Evolutionary conservation across 1,139 yeast genomes (phyloP).

Genomic region (Debaryomyces psychrophilus): DNA sequence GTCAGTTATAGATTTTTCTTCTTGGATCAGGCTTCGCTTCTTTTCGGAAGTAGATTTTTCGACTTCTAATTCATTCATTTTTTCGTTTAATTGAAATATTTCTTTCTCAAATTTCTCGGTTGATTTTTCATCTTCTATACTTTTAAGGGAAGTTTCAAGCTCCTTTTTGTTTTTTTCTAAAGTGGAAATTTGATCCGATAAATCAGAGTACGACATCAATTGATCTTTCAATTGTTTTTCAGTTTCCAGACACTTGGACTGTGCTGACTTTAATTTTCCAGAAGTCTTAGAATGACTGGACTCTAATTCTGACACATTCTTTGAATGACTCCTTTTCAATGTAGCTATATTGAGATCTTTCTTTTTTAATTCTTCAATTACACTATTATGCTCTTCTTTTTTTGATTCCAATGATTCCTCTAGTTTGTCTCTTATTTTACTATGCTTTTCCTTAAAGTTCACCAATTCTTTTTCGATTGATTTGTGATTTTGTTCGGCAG

Average conservation of each 20-base stretch:
- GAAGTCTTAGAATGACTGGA: constrained; percentile 3
- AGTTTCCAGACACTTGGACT: constrained; percentile 2
- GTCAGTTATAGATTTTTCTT: background rate
- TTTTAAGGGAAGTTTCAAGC: constrained; percentile 9
- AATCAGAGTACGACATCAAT: background rate
- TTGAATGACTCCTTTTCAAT: constrained; percentile 11
- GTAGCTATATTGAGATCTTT: constrained; percentile 10
- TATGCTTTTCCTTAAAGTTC: constrained; percentile 9
- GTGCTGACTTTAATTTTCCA: constrained; percentile 10
- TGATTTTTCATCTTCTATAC: background rate
- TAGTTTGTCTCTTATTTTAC: constrained; percentile 11
- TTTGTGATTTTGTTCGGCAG: background rate
- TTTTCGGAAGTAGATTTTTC: background rate
- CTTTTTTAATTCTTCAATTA: constrained; percentile 10
- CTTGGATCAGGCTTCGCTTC: background rate
- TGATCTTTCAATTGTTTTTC: constrained; percentile 7
- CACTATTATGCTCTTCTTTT: constrained; percentile 9
- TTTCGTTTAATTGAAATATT: constrained; percentile 6
- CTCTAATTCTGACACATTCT: constrained; percentile 12
- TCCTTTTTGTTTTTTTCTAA: constrained; percentile 9
- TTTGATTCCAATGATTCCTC: constrained; percentile 14
- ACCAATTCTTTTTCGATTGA: constrained; percentile 14
- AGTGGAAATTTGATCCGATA: background rate
- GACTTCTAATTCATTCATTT: background rate
- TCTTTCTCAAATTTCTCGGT: constrained; percentile 2